Evolutionary conservation across 805 yeast genomes (phyloP), one percentile per base, ranked within the genome.

Genomic region (Pichia thaimueangensis): DNA sequence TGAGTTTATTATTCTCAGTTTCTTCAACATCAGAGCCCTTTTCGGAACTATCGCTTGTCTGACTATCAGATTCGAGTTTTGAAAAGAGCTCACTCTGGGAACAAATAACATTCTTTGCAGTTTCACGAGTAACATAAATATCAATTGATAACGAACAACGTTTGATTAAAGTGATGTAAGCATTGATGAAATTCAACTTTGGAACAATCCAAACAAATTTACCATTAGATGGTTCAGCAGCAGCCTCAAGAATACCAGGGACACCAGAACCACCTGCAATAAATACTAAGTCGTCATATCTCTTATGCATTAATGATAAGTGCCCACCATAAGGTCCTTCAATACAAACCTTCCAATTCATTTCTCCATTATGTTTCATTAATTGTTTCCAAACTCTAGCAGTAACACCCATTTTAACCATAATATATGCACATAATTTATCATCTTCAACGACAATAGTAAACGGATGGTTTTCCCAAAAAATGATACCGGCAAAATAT

Each of bases 391-490:
- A 56, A 23, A 76, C 51, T 25, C 63, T 63, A 41, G 58, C 63
- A 12, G 84, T 76, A 42, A 76, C 58, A 33, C 86, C 86, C 30
- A 65, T 67, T 56, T 76, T 75, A 6, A 66, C 68, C 52, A 69
- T 75, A 45, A 74, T 66, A 43, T 63, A 68, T 23, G 70, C 54
- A 1, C 62, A 51, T 2, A 74, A 47, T 15, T 59, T 55, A 37
- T 64, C 62, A 31, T 62, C 66, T 24, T 62, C 57, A 43, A 65
- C 64, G 25, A 73, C 60, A 3, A 75, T 55, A 1, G 86, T 78
- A 60, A 83, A 81, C 1, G 89, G 91, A 57, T 83, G 88, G 4
- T 82, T 74, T 57, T 82, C 86, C 79, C 81, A 80, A 54, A 78
- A 76, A 29, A 69, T 58, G 5, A 65, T 55, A 42, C 72, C 65